Evolutionary conservation across 2,329 filamentous ascomycete genomes (phyloP).

Genomic region (Trichophyton benhamiae): DNA sequence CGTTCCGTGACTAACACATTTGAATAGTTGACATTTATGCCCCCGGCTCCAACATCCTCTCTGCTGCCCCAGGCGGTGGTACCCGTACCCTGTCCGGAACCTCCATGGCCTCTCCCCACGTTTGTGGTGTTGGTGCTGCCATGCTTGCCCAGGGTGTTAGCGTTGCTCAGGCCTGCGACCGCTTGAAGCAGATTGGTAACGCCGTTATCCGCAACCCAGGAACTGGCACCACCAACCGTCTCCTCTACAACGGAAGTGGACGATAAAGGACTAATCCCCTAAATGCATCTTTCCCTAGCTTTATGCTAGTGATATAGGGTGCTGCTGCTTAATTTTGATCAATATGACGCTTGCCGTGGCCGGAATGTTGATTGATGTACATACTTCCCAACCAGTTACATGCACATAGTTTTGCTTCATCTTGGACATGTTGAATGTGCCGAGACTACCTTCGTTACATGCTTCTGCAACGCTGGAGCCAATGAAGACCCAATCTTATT

Average conservation of each 20-base stretch:
- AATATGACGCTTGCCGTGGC: not conserved
- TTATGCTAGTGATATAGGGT: not conserved
- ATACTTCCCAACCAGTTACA: not conserved
- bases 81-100: conserved; percentile 34
- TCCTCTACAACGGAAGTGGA: conserved; percentile 21
- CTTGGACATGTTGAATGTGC: not conserved
- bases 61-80: conserved; percentile 37
- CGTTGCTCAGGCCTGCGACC: conserved; percentile 32
- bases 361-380: not conserved
- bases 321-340: not conserved
- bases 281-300: not conserved
- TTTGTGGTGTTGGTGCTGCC: conserved; percentile 45
- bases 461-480: not conserved
- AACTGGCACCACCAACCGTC: conserved; percentile 18
- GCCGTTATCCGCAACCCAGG: conserved; percentile 16
- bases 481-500: not conserved
- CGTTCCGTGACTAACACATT: not conserved
- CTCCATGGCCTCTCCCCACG: conserved; percentile 32
- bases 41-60: conserved; percentile 42
- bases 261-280: not conserved
- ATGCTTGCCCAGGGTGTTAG: conserved; percentile 40
- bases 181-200: conserved; percentile 43
- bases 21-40: conserved; percentile 43
- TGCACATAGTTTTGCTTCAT: not conserved
- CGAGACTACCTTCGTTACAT: not conserved